Percentiles rank a stretch among this genome's conserved stretches.
phyloP scores from a whole-genome alignment of 2,329 filamentous ascomycete species.

The Fusarium circinatum region DNA sequence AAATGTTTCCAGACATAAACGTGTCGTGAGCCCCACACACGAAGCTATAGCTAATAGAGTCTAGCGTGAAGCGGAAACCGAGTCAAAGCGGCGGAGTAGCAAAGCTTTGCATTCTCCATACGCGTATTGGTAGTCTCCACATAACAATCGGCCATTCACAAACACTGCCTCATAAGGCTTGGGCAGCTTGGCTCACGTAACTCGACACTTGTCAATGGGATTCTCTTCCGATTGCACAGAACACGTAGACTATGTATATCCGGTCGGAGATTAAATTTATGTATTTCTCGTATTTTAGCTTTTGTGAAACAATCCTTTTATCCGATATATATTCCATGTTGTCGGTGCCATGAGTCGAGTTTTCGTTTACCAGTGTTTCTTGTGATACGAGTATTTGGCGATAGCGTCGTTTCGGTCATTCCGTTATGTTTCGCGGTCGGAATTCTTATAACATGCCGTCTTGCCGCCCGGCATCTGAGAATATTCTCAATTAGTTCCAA shows the following conservation, averaged over 20 bases:
- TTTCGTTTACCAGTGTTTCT: background rate
- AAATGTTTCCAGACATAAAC: no score
- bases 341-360: background rate
- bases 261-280: background rate
- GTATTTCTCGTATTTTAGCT: background rate
- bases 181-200: background rate
- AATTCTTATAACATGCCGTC: background rate
- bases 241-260: background rate
- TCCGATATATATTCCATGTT: background rate
- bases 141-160: no score
- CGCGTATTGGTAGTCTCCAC: no score
- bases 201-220: background rate
- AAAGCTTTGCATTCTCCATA: no score
- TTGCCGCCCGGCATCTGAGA: background rate
- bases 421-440: background rate
- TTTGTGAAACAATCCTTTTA: background rate
- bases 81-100: no score
- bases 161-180: background rate
- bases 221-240: background rate
- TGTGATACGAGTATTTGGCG: background rate
- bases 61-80: background rate
- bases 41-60: background rate
- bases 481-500: accelerated
- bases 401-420: background rate
- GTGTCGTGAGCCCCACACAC: background rate